Percentiles rank a stretch among this genome's conserved stretches.
These are phyloP conservation scores for Phytomonas serpens DNA, from an alignment of 208 protist species.

Conservation along the genomic window DNA sequence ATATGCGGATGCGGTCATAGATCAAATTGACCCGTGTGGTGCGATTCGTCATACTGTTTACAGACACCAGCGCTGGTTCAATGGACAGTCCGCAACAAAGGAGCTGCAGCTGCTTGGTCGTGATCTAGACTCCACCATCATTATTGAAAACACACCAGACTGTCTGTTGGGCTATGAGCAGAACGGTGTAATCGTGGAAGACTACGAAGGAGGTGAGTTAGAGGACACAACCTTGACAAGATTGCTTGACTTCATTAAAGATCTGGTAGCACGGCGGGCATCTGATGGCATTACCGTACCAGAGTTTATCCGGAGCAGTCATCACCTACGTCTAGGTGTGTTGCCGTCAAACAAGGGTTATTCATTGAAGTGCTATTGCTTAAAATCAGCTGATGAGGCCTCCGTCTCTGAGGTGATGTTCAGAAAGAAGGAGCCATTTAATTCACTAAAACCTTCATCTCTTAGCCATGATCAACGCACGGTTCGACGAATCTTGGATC, in stretches of 20 bases:
- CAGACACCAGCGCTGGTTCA: slow-evolving; percentile 72
- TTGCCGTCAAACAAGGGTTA: slow-evolving; percentile 65
- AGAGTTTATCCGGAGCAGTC: slow-evolving; percentile 58
- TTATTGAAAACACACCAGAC: slow-evolving; percentile 90
- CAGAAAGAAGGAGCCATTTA: background rate
- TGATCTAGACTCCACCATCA: slow-evolving; percentile 59
- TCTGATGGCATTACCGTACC: slow-evolving; percentile 41
- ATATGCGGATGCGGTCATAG: slow-evolving; percentile 83
- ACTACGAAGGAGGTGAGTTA: slow-evolving; percentile 89
- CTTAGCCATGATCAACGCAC: background rate
- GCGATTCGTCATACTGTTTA: slow-evolving; percentile 70
- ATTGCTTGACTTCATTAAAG: slow-evolving; percentile 52
- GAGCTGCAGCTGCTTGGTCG: slow-evolving; percentile 78
- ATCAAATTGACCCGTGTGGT: slow-evolving; percentile 61
- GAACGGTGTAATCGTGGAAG: slow-evolving; percentile 79
- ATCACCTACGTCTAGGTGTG: slow-evolving; percentile 23
- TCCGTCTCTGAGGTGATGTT: background rate
- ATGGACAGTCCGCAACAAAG: slow-evolving; percentile 52
- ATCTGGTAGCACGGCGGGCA: slow-evolving; percentile 47
- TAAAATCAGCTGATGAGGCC: slow-evolving; percentile 22
- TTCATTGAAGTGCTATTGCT: slow-evolving; percentile 64
- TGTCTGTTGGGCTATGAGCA: slow-evolving; percentile 81
- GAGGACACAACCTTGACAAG: slow-evolving; percentile 71
- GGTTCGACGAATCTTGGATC: background rate
- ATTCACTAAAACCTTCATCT: background rate